Evolutionary conservation across 148 eudicot genomes (phyloP).

Genomic region (Persicaria maculosa): DNA sequence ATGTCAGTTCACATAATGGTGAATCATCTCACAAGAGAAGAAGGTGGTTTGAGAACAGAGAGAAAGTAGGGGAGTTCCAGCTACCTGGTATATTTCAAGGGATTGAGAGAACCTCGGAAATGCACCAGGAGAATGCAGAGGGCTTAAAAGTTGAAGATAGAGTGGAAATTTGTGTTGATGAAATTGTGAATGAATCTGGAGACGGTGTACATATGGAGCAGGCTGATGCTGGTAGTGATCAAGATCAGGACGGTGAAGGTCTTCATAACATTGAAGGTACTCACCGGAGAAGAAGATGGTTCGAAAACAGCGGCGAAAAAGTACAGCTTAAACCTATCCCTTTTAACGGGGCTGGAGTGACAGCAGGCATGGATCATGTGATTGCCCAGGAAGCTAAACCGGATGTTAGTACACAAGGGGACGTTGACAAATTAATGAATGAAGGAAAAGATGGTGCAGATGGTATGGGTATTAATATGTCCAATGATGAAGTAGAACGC

Average conservation of each 20-base stretch:
- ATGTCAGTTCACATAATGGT: slow-evolving; percentile 2
- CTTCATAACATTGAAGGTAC: slow-evolving; percentile 23
- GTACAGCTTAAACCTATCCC: slow-evolving; percentile 29
- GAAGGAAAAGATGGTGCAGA: slow-evolving; percentile 15
- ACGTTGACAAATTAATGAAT: slow-evolving; percentile 13
- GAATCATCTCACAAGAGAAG: slow-evolving; percentile 21
- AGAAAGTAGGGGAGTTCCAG: slow-evolving; percentile 15
- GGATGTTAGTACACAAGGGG: slow-evolving; percentile 16
- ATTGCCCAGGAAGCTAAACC: slow-evolving; percentile 14
- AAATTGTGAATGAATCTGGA: slow-evolving; percentile 15
- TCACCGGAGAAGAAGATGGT: slow-evolving; percentile 39
- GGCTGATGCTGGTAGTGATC: slow-evolving; percentile 7
- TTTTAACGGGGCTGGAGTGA: slow-evolving; percentile 25
- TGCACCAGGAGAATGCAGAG: slow-evolving; percentile 19
- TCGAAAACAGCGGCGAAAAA: slow-evolving; percentile 33
- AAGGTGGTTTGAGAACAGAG: slow-evolving; percentile 19
- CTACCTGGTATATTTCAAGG: slow-evolving; percentile 18
- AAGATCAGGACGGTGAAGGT: slow-evolving; percentile 18
- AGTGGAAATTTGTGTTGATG: slow-evolving; percentile 12
- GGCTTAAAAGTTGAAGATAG: not conserved
- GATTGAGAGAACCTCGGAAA: slow-evolving; percentile 22
- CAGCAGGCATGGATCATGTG: slow-evolving; percentile 25
- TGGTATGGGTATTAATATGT: slow-evolving; percentile 18
- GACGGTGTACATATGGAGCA: slow-evolving; percentile 8
- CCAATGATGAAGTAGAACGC: slow-evolving; percentile 20